Percentiles rank a stretch among this genome's conserved stretches.
Evolutionary conservation across 805 yeast species (phyloP).

Genomic region (Metschnikowia amazonensis): DNA sequence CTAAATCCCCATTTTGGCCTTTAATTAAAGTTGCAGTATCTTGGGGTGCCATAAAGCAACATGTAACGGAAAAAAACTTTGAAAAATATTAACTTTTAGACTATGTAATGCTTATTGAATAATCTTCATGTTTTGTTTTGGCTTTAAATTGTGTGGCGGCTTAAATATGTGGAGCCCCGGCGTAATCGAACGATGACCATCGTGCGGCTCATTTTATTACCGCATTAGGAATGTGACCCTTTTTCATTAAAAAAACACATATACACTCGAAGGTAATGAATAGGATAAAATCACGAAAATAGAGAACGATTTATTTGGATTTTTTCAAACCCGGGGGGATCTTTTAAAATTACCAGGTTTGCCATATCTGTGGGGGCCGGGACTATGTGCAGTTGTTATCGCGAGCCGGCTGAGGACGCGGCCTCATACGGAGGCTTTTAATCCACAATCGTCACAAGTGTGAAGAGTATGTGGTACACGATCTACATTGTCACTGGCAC

Average conservation of each 20-base stretch:
- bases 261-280: neutral
- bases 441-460: neutral
- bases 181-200: conserved; percentile 18
- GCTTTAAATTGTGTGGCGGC: neutral
- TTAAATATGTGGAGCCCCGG: neutral
- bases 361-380: neutral
- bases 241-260: too few relatives aligned
- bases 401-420: conserved; percentile 4
- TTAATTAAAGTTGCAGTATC: too few relatives aligned
- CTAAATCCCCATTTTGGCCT: neutral
- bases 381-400: conserved; percentile 1
- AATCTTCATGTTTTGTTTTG: too few relatives aligned
- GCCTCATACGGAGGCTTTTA: neutral
- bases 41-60: neutral
- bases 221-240: conserved; percentile 3
- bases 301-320: too few relatives aligned
- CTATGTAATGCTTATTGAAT: too few relatives aligned
- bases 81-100: too few relatives aligned
- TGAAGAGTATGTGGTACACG: conserved; percentile 14
- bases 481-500: conserved; percentile 43
- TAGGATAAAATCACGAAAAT: neutral
- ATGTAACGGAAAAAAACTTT: neutral
- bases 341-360: neutral
- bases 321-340: neutral
- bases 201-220: conserved; percentile 20